Conservation (phyloP, 148 eudicot genomes). For the Tetragonia tetragonoides region DNA sequence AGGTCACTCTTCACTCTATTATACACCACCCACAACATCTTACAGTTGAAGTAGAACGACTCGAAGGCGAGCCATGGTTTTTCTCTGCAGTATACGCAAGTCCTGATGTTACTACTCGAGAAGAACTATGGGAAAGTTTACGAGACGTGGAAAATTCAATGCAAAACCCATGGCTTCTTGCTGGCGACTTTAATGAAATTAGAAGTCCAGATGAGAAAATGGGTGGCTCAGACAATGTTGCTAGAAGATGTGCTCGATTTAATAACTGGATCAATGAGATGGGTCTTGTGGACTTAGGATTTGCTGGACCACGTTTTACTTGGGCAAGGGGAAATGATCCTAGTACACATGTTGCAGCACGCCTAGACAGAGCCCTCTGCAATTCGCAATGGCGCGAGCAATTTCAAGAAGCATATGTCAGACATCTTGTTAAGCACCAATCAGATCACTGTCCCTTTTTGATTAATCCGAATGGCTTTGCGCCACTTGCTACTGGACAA, state of each 20-base stretch:
- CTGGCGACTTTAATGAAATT: not conserved
- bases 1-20: not conserved
- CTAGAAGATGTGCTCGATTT: not conserved
- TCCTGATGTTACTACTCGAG: not conserved
- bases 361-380: not conserved
- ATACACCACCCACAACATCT: not conserved
- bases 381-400: not conserved
- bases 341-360: not conserved
- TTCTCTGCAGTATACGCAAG: not conserved
- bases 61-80: not conserved
- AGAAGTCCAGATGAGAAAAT: not conserved
- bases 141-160: not conserved
- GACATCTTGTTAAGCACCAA: too few relatives aligned
- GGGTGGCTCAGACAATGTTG: not conserved
- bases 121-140: not conserved
- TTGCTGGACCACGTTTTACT: not conserved
- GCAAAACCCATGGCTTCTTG: not conserved
- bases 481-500: too few relatives aligned
- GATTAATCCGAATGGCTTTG: too few relatives aligned
- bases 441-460: too few relatives aligned
- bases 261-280: not conserved
- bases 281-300: not conserved
- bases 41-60: not conserved
- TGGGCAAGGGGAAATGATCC: not conserved
- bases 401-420: not conserved